Evolutionary conservation across 495 filamentous ascomycete genomes (phyloP).

Genomic region (Endocarpon pusillum): DNA sequence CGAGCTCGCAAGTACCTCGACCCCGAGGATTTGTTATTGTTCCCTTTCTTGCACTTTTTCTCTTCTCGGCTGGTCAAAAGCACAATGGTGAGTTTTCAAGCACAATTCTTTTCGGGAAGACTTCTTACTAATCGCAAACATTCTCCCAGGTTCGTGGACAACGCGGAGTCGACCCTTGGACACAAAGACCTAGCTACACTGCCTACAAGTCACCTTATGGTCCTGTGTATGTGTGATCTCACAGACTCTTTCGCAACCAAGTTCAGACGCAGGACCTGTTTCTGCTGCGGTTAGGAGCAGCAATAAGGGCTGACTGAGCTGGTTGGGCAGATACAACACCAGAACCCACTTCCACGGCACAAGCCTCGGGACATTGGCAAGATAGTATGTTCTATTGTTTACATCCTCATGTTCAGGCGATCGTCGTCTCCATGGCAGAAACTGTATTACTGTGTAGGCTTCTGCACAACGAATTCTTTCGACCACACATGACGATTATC

Average conservation of each 20-base stretch:
- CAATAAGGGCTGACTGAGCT: slow-evolving; percentile 4
- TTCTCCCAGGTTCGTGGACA: no score
- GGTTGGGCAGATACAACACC: slow-evolving; percentile 31
- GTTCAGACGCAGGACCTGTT: background rate
- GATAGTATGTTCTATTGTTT: slow-evolving; percentile 27
- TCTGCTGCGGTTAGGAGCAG: background rate
- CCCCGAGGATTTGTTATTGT: no score
- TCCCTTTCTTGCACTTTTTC: no score
- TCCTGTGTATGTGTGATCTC: slow-evolving; percentile 17
- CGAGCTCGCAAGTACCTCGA: no score
- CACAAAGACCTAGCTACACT: slow-evolving; percentile 13
- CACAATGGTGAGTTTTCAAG: no score
- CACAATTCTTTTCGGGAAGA: no score
- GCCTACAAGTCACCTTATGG: slow-evolving; percentile 28
- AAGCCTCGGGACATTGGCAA: slow-evolving; percentile 23
- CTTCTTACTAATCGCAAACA: no score
- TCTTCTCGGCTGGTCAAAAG: no score
- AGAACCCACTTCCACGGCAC: slow-evolving; percentile 32
- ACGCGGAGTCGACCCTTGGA: slow-evolving; percentile 10
- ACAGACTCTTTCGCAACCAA: no score
- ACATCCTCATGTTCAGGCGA: background rate
- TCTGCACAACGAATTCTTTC: background rate
- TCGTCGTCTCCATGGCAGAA: background rate
- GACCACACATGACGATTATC: background rate
- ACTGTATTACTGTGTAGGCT: background rate